Evolutionary conservation across 306 rosid genomes (phyloP), one percentile per base, ranked within the genome.

Genomic region (Sophora flavescens): DNA sequence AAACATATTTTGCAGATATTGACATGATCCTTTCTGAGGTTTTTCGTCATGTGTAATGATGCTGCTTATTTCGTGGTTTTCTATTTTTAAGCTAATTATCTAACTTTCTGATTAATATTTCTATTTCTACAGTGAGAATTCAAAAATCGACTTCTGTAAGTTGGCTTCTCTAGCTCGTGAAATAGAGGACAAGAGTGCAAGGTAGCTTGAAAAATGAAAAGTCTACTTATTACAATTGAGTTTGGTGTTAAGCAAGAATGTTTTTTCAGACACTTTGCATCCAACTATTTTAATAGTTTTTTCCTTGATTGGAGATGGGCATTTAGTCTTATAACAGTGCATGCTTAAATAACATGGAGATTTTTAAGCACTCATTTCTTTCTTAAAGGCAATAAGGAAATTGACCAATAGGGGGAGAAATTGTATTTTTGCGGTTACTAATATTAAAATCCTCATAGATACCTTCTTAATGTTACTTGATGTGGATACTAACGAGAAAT

Each of bases 1-100:
- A 82, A 47, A 15, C 69, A 15, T 91, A 88, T 64, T 58, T 86
- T 8, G 57, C 9, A 17, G 84, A 89, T 22, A 79, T 88, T 8
- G 94, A 78, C 17, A 61, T 1, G 44, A 82, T 80, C 57, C 51
- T 87, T 47, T 57, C 80, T 38, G 88, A 89, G 47, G 73, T 91
- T 77, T 79, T 81, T 28, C 15, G 14, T 54, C 26, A 72, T 30
- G 56, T 42, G 92, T 91, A 91, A 66, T 76, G 65, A 51, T 72
- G 8, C 38, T 52, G 42, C 36, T 80, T 44, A 51, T 28, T 68
- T 57, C 76, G 44, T 11, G 36, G 7, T 63, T 81, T 78, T 79
- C 35, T 56, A 18, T 72, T 80, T 11, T 14, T 16, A 45, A 48
- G 41, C 70, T 42, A 50, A 44, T 58, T 42, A 15, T 70, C 45